Percentiles rank a stretch among this genome's conserved stretches.
Conservation (phyloP, 805 yeast species). For the Starmera pachycereana region DNA sequence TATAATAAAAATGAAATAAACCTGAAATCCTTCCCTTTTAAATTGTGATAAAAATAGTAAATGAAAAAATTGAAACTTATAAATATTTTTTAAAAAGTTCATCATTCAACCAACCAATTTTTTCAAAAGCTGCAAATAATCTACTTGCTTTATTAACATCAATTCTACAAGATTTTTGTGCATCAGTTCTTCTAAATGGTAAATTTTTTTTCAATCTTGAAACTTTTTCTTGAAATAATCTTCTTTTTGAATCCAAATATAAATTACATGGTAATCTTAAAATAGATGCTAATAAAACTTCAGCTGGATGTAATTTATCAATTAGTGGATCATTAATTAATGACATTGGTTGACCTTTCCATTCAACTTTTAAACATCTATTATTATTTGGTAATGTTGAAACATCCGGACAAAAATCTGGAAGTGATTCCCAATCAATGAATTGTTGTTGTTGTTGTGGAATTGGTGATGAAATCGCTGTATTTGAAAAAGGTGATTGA, state of each 20-base stretch:
- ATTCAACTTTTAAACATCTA: constrained; percentile 77
- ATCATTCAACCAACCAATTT: constrained; percentile 92
- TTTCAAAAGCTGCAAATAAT: constrained; percentile 85
- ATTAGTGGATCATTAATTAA: constrained; percentile 66
- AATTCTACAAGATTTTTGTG: constrained; percentile 95
- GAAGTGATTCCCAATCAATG: constrained; percentile 57
- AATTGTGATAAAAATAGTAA: neutral
- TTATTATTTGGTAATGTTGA: constrained; percentile 56
- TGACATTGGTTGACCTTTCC: constrained; percentile 99
- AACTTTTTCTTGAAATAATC: constrained; percentile 84
- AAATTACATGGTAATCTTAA: constrained; percentile 81
- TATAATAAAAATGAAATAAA: no score
- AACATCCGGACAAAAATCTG: constrained; percentile 74
- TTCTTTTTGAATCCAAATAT: constrained; percentile 72
- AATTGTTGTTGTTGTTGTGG: constrained; percentile 38
- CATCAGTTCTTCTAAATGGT: constrained; percentile 94
- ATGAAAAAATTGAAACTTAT: no score
- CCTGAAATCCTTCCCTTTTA: neutral
- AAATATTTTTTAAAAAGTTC: constrained; percentile 45
- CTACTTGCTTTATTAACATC: constrained; percentile 96
- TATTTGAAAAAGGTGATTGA: constrained; percentile 21
- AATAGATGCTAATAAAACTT: constrained; percentile 75
- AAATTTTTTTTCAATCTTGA: constrained; percentile 60
- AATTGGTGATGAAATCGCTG: constrained; percentile 33
- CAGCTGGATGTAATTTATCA: constrained; percentile 81